Conservation (phyloP, 331 rosid genomes). For the Ulmus americana region DNA sequence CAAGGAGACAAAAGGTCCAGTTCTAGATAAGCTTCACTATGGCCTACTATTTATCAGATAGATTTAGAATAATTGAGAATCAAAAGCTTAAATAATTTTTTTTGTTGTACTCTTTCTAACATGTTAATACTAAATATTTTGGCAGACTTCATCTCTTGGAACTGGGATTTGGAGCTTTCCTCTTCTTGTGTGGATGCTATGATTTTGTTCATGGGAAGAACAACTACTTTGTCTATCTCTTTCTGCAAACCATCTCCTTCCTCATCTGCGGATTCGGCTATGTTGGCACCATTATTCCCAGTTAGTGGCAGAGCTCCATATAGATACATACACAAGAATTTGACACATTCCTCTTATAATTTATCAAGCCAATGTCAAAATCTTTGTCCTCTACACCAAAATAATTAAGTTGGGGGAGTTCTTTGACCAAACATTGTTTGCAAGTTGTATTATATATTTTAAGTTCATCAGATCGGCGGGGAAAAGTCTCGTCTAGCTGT, state of each 20-base stretch:
- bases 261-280: constrained; percentile 83
- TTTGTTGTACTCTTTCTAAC: too few species aligned
- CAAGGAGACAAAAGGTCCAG: background rate
- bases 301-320: constrained; percentile 10
- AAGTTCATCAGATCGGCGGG: constrained; percentile 25
- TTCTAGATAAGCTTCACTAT: background rate
- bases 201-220: constrained; percentile 84
- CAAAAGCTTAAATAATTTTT: too few species aligned
- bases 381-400: constrained; percentile 35
- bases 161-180: constrained; percentile 84
- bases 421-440: constrained; percentile 25
- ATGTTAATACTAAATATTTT: constrained; percentile 2
- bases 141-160: constrained; percentile 72
- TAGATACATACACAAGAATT: constrained; percentile 5
- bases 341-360: constrained; percentile 19
- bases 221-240: constrained; percentile 88
- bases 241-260: constrained; percentile 83
- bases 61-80: background rate
- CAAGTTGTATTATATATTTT: constrained; percentile 22
- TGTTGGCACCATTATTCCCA: constrained; percentile 90
- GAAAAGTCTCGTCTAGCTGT: constrained; percentile 29
- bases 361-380: constrained; percentile 24
- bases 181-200: constrained; percentile 93
- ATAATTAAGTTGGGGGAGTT: constrained; percentile 27
- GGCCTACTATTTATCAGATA: background rate